Evolutionary conservation across 169 alveolate genomes (phyloP), one percentile per base, ranked within the genome.

Genomic region (Babesia microti): DNA sequence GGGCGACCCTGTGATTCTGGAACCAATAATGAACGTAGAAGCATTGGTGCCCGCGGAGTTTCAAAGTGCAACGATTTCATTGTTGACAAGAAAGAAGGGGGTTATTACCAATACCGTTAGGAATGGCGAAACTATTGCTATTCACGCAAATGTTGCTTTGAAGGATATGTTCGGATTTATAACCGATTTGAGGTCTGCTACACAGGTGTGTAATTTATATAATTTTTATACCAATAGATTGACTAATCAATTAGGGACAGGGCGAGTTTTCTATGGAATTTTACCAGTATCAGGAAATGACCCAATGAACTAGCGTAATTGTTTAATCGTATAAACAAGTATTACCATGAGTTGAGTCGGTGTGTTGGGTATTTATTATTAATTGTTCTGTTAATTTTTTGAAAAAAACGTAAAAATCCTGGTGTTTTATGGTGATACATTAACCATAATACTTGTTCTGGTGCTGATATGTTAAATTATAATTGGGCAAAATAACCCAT

Each of bases 261-360:
- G 97, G 97, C 12, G 96, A 88, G 59, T 91, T 83, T 75, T 79
- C 88, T 7, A 88, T 91, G 94, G 96, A 89, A 56, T 90, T 83
- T 52, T 46, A 75, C 5, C 23, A 68, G 15, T 82, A 82, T 46
- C 82, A 79, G 42, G 81, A 59, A 27, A 81, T 82, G 75, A 57
- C 59, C 32, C n/a, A n/a, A n/a, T n/a, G n/a, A n/a, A n/a, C n/a
- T n/a, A n/a, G n/a, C n/a, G n/a, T n/a, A n/a, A n/a, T n/a, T n/a
- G n/a, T n/a, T n/a, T n/a, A n/a, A n/a, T n/a, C n/a, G n/a, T n/a
- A n/a, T n/a, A n/a, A n/a, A n/a, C n/a, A n/a, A n/a, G n/a, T n/a
- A n/a, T n/a, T n/a, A n/a, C n/a, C n/a, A n/a, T n/a, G n/a, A n/a
- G n/a, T n/a, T n/a, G n/a, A n/a, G n/a, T n/a, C n/a, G n/a, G n/a